Evolutionary conservation across 2,329 filamentous ascomycete species (phyloP), one percentile per base, ranked within the genome.

Genomic region (Pseudocercospora musae): DNA sequence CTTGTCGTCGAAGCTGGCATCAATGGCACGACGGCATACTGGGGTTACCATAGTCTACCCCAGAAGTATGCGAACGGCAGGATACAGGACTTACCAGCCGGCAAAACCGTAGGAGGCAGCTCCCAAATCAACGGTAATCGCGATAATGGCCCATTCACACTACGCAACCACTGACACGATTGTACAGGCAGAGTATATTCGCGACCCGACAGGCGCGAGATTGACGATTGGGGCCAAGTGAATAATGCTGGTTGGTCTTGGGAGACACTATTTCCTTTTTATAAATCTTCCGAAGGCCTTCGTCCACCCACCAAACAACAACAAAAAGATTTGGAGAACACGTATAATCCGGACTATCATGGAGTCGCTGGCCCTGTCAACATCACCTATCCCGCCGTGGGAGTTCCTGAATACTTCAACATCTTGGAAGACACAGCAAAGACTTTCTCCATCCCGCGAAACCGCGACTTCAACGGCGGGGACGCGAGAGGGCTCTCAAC

Each of bases 391-490:
- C 61, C 60, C 8, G 60, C 62, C 10, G 20, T 55, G 15, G 48
- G 46, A 4, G 65, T 48, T 42, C 58, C 46, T 4, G 62, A 60
- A 13, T 58, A 48, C 25, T 59, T 54, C 54, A 49, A 58, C 4
- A 67, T 73, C 0, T 62, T 82, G 23, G 78, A 77, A 61, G 59
- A 73, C 3, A 78, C 78, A 8, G 75, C 73, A 11, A 64, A 71
- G 50, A 64, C 55, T 8, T 62, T 77, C 3, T 76, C 76, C 2
- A 69, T 81, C 15, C 68, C 70, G 0, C 77, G 70, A 60, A 81
- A 78, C 31, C 52, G 59, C n/a, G 81, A 82, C 59, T 63, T 76
- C 4, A 81, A 82, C 66, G 74, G 74, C 3, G 80, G 81, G 3
- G 63, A 70, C 11, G 76, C 81, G 74, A 65, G 74, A 20, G 81